Conservation (phyloP, 23 red algal species). For the Gracilaria domingensis region DNA sequence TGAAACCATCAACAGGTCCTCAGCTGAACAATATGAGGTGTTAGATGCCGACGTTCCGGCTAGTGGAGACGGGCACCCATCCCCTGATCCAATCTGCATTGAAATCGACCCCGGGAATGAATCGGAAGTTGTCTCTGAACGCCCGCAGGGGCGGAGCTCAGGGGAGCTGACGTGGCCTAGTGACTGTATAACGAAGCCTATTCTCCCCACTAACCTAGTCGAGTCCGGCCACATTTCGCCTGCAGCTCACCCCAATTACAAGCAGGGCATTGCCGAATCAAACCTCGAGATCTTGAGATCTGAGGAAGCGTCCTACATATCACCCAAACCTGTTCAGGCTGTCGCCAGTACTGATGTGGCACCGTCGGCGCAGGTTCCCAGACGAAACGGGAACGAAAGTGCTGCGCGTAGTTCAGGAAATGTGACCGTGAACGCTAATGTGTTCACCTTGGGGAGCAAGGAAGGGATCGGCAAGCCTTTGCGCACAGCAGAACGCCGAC, state of each 20-base stretch:
- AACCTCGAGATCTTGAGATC: not conserved
- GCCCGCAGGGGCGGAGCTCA: not conserved
- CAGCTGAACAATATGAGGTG: not conserved
- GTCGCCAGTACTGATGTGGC: not conserved
- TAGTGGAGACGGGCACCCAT: not conserved
- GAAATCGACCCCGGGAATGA: not conserved
- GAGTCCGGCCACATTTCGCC: not conserved
- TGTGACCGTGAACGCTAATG: not conserved
- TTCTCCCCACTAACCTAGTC: not conserved
- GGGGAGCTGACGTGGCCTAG: not conserved
- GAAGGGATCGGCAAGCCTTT: not conserved
- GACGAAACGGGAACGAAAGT: not conserved
- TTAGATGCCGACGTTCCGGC: not conserved
- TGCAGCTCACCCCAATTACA: not conserved
- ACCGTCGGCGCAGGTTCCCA: not conserved
- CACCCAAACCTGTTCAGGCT: not conserved
- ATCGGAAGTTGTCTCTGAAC: not conserved
- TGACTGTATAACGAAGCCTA: not conserved
- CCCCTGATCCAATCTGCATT: not conserved
- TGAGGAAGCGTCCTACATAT: not conserved
- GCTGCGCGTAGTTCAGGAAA: no score
- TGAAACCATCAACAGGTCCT: not conserved
- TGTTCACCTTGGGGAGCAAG: not conserved
- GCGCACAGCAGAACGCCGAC: not conserved
- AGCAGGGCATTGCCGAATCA: not conserved